Base-by-base conservation (phyloP, 192 early-diverging fungal genomes). In the Umbelopsis sp. region DNA sequence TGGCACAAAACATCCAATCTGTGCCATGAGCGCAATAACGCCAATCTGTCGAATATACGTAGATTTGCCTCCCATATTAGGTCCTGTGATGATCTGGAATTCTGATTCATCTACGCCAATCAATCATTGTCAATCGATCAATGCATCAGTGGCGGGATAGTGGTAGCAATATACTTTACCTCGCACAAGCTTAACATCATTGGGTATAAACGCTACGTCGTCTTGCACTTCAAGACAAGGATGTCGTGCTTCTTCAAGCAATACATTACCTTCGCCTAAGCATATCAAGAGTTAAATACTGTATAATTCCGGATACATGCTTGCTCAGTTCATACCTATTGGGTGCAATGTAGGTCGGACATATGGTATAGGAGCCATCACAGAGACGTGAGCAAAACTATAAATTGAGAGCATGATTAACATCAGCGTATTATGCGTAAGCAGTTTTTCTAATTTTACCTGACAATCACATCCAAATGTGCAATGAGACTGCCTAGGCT, bases 11-110 rank as follows among this genome's bases (percentile, higher is more conserved):
- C 93, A 95, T 1, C 96, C 97, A 36, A 91, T 85, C 70, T 98
- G 97, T 7, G 96, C 94, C 95, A 98, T 95, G 68, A 99, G 78
- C 6, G 93, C 88, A 70, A 96, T 92, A 20, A 96, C 92, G 44
- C 94, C 97, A 73, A 95, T 93, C 86, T 96, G 95, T 16, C 97
- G 86, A 70, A 97, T 97, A 77, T 95, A 99, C 0, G 97, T 99
- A 9, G 94, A 96, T 77, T 99, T 99, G 45, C 97, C 97, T 70
- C 96, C 95, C 97, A 99, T 99, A 80, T 99, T 99, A 17, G 97
- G 97, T 0, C 97, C 97, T 0, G 96, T 97, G 53, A 98, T 97
- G 43, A 98, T 95, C 32, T 89, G 85, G 70, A 98, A 97, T 73
- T 91, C 89, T 4, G 83, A 84, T 25, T 81, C 69, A 72, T 76